phyloP scores from a whole-genome alignment of 2,329 filamentous ascomycete genomes.

The Nigrospora sphaerica region DNA sequence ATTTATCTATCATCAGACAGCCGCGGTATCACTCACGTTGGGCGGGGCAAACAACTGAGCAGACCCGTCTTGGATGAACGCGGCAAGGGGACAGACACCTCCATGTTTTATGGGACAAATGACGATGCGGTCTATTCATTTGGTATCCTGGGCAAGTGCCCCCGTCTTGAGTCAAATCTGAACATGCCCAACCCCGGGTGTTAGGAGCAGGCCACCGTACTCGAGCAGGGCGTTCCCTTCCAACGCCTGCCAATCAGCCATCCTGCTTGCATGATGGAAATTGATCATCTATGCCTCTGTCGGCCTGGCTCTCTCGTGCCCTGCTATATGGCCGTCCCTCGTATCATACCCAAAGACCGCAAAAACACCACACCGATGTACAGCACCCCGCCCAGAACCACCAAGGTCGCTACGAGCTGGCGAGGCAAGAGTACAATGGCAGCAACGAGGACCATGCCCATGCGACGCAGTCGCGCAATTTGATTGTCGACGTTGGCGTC shows the following conservation, averaged over 20 bases:
- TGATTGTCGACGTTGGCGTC: conserved; percentile 12
- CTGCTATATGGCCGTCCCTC: conserved; percentile 1
- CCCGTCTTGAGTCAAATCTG: no score
- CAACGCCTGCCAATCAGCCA: conserved; percentile 3
- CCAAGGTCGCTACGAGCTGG: conserved; percentile 18
- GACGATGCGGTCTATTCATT: no score
- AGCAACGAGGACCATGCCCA: conserved; percentile 15
- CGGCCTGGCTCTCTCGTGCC: no score
- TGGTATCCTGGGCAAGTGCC: no score
- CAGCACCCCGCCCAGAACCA: conserved; percentile 23
- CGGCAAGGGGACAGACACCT: no score
- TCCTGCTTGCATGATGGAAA: neutral
- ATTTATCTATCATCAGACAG: no score
- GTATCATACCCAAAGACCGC: conserved; percentile 13
- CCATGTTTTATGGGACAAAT: no score
- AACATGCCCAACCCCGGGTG: neutral
- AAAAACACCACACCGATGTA: conserved; percentile 20
- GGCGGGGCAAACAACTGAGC: no score
- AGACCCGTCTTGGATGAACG: no score
- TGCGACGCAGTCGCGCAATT: conserved; percentile 20
- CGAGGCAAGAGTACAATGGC: conserved; percentile 22
- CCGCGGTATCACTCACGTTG: no score
- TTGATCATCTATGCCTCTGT: conserved; percentile 2
- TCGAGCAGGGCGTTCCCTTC: neutral
- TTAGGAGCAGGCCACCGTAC: neutral